Conservation (phyloP, 2,329 filamentous ascomycete genomes). For the Pyricularia pennisetigena region DNA sequence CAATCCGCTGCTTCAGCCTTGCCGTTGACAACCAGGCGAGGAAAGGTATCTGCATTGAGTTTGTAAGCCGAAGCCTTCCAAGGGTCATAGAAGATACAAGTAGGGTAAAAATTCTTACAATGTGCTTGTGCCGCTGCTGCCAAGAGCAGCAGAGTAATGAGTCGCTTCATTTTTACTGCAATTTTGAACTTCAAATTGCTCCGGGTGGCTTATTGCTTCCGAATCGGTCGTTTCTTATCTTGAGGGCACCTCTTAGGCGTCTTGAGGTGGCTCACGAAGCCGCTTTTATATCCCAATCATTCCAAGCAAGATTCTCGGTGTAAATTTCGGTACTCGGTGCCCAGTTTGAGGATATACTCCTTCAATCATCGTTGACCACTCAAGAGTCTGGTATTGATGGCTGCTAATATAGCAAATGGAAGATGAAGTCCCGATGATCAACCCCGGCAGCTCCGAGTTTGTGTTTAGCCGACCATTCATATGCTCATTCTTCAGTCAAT, state of each 20-base stretch:
- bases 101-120: slow-evolving; percentile 10
- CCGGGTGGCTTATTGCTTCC: not conserved
- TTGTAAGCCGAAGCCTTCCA: not conserved
- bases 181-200: slow-evolving; percentile 12
- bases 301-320: too few relatives aligned
- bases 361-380: not conserved
- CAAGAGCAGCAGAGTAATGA: slow-evolving; percentile 10
- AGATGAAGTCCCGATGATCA: not conserved
- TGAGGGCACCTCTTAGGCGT: not conserved
- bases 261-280: not conserved
- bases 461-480: not conserved
- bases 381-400: not conserved
- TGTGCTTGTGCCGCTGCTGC: slow-evolving; percentile 14
- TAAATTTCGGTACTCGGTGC: not conserved
- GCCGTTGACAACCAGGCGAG: slow-evolving; percentile 22
- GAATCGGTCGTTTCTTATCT: too few relatives aligned
- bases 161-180: not conserved
- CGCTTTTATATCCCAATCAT: not conserved
- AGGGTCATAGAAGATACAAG: not conserved
- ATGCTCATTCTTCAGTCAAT: not conserved
- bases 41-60: slow-evolving; percentile 21
- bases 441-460: not conserved
- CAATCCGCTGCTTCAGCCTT: slow-evolving; percentile 22
- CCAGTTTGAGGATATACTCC: not conserved
- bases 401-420: not conserved